Base-by-base conservation (phyloP, 139 green algal genomes). In the Chlorella sp. region DNA sequence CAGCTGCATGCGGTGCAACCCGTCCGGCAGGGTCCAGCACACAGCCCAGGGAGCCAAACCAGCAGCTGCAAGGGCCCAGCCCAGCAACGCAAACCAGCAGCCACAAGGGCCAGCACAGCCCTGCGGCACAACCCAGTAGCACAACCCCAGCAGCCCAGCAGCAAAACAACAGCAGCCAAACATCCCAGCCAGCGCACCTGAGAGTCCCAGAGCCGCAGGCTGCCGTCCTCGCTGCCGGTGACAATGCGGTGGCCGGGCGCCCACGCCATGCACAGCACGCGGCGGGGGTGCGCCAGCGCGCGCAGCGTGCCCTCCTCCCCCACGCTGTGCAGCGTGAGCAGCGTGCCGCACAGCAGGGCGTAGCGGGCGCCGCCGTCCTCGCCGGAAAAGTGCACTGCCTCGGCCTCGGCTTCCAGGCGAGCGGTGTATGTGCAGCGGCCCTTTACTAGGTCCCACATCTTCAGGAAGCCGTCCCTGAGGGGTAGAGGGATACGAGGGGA, bases 371-470 rank as follows among this genome's bases (percentile, higher is more conserved):
- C 92, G 24, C 38, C 64, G 20, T 85, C 82, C 34, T 73, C 43
- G 1, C 7, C 1, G 60, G 41, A 60, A 44, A 96, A 95, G 0
- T 48, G 41, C 30, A 95, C 88, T 0, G 20, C 43, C 36, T 95
- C 92, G 0, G 85, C 90, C 83, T 94, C 90, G 0, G 76, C 48
- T 32, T 93, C 91, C 70, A 96, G 78, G 26, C 80, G 83, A 19
- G 90, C 86, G 13, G 88, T 93, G 91, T 94, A 96, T 43, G 86
- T 91, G 84, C 84, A 86, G 46, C 84, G 80, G 60, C 92, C 93
- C 60, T 95, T 94, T 26, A 89, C 62, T 81, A 98, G 88, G 79
- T 98, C 91, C 96, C 96, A 98, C 91, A 98, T 94, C 26, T 93
- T 86, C 87, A 98, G 87, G 4, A 54, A 74, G 46, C 74, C 58